Evolutionary conservation across 345 rosid genomes (phyloP), one percentile per base, ranked within the genome.

Genomic region (Luvunga scandens): DNA sequence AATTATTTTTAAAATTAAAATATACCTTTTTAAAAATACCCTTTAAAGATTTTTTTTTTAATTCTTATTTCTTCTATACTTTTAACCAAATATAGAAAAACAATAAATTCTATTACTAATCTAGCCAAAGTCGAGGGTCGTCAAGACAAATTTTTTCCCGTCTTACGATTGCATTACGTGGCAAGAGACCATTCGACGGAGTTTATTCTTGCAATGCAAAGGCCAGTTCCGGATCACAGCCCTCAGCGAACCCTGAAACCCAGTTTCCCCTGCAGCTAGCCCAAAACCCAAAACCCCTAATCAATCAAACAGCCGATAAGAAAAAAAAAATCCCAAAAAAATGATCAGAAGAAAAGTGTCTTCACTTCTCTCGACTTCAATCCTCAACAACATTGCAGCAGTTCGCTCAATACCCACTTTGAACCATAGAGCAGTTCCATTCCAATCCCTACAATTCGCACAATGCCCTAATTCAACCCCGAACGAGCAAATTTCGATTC

Each of bases 301-400:
- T 66, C 50, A 56, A 18, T 65, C 55, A 33, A 33, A 8, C 48
- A 2, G 45, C 3, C 4, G 42, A 8, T 6, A 36, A 36, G 9
- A 36, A 12, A 12, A 39, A 39, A 38, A 34, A n/a, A 24, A 22
- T 9, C 12, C 74, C 9, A 19, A 66, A 34, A 22, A 14, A 27
- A 91, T 91, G 93, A 83, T 90, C 27, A 65, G 92, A 79, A 85
- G 93, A 82, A 83, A 87, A 66, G 48, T 93, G 61, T 55, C 85
- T 10, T 87, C 91, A 33, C 84, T 89, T 27, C 79, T 87, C 75
- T 85, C 89, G 7, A 48, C 84, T 48, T 83, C 88, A 31, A 79
- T 85, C 39, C 24, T 80, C 81, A 79, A 62, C 80, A 79, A 62
- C 74, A 45, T 50, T 19, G 62, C 83, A 50, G 33, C 70, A 39